A percentile compares a stretch with the other conserved stretches of the same genome.
These are phyloP conservation scores for Blastobotrys chiropterorum DNA, from an alignment of 805 yeast genomes.

Conservation along the genomic window DNA sequence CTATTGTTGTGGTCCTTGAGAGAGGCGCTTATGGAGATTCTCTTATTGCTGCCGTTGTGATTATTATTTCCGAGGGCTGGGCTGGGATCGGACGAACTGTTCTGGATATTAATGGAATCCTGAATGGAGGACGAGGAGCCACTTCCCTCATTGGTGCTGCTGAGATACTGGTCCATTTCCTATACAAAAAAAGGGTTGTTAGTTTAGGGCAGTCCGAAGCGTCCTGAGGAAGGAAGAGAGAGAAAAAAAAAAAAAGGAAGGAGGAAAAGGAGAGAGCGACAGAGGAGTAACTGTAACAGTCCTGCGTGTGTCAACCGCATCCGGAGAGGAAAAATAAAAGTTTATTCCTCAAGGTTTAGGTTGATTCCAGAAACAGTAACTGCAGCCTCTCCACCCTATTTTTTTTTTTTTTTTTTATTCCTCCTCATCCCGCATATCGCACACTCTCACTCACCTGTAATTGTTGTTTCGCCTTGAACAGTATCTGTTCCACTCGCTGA, in stretches of 20 bases:
- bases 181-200: neutral
- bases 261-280: neutral
- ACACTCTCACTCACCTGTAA: conserved; percentile 5
- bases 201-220: neutral
- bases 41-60: neutral
- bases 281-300: neutral
- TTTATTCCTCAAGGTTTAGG: neutral
- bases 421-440: neutral
- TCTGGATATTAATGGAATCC: neutral
- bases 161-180: neutral
- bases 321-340: neutral
- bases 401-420: neutral
- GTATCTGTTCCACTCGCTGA: conserved; percentile 2
- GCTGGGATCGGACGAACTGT: neutral
- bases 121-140: neutral
- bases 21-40: neutral
- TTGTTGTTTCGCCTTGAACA: conserved; percentile 6
- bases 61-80: neutral
- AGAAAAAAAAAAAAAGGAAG: too few species aligned
- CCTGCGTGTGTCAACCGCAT: neutral
- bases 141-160: neutral
- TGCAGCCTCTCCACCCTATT: neutral
- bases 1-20: conserved; percentile 1
- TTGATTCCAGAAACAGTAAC: neutral
- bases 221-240: neutral